Percentiles rank a stretch among this genome's conserved stretches.
phyloP scores from a whole-genome alignment of 768 basidiomycete species.

The Chalciporus chontae region DNA sequence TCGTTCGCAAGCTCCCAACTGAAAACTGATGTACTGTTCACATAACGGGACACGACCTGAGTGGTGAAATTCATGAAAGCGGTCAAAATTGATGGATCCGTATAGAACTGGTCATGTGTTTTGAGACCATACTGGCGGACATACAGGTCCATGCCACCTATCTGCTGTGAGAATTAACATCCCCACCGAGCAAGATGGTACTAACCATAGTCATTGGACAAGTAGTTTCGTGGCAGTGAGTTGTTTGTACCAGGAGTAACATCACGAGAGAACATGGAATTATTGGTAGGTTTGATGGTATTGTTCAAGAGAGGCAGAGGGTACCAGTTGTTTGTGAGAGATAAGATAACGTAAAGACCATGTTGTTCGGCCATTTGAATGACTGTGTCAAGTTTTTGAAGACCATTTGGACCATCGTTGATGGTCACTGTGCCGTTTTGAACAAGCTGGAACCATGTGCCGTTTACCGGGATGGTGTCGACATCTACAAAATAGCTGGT shows the following conservation, averaged over 20 bases:
- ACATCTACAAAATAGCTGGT: slow-evolving; percentile 39
- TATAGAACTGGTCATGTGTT: slow-evolving; percentile 59
- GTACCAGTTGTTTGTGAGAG: slow-evolving; percentile 64
- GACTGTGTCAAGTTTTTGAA: slow-evolving; percentile 61
- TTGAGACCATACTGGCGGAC: slow-evolving; percentile 43
- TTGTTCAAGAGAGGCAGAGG: slow-evolving; percentile 36
- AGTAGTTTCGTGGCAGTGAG: slow-evolving; percentile 44
- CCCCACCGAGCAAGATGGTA: not conserved
- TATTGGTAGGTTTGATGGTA: not conserved
- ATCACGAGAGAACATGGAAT: slow-evolving; percentile 21
- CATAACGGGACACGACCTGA: slow-evolving; percentile 53
- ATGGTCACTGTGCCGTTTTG: slow-evolving; percentile 50
- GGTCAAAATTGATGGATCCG: slow-evolving; percentile 43
- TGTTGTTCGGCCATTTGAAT: slow-evolving; percentile 51
- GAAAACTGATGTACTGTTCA: slow-evolving; percentile 49
- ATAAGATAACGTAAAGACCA: slow-evolving; percentile 48
- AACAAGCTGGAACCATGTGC: slow-evolving; percentile 64
- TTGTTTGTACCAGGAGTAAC: slow-evolving; percentile 34
- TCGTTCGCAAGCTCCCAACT: slow-evolving; percentile 66
- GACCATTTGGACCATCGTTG: slow-evolving; percentile 58
- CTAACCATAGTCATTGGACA: slow-evolving; percentile 63
- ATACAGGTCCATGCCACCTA: slow-evolving; percentile 67
- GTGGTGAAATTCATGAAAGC: slow-evolving; percentile 58
- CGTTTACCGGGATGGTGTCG: slow-evolving; percentile 46
- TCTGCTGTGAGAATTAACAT: slow-evolving; percentile 6